These are phyloP conservation scores for Raphidocelis subcapitata DNA, from an alignment of 139 green algal species.

Conservation along the genomic window DNA sequence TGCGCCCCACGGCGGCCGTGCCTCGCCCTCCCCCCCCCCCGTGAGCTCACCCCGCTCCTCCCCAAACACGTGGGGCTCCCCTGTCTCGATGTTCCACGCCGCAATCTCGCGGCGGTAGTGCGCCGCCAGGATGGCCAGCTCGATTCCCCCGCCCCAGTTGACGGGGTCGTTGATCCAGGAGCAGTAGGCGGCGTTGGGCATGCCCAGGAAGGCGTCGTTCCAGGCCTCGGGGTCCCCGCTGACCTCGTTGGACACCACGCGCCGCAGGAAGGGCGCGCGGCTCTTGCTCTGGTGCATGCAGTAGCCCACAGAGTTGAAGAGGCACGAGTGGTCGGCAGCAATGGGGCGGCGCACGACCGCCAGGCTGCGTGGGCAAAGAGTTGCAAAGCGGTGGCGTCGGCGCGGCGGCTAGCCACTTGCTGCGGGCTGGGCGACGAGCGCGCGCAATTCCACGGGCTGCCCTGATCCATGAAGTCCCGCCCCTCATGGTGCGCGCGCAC, in stretches of 20 bases:
- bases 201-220: slow-evolving; percentile 51
- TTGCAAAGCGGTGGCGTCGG: too few species aligned
- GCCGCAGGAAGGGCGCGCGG: slow-evolving; percentile 26
- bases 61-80: slow-evolving; percentile 81
- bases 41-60: slow-evolving; percentile 47
- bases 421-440: too few species aligned
- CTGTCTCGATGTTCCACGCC: slow-evolving; percentile 86
- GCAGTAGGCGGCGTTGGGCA: slow-evolving; percentile 61
- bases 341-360: slow-evolving; percentile 44
- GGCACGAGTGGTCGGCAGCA: slow-evolving; percentile 55
- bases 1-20: too few species aligned
- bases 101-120: slow-evolving; percentile 74
- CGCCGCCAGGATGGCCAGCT: slow-evolving; percentile 87
- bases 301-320: slow-evolving; percentile 53
- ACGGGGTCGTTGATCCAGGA: slow-evolving; percentile 81
- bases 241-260: slow-evolving; percentile 49
- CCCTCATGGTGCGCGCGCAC: too few species aligned
- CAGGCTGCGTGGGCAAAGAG: too few species aligned
- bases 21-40: too few species aligned
- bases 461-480: too few species aligned
- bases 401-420: too few species aligned
- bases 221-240: slow-evolving; percentile 33
- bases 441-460: too few species aligned
- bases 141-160: slow-evolving; percentile 93
- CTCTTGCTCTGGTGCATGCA: slow-evolving; percentile 41